A percentile compares a stretch with the other conserved stretches of the same genome.
Conservation (phyloP, 768 basidiomycete genomes). For the Lactifluus piperatus region DNA sequence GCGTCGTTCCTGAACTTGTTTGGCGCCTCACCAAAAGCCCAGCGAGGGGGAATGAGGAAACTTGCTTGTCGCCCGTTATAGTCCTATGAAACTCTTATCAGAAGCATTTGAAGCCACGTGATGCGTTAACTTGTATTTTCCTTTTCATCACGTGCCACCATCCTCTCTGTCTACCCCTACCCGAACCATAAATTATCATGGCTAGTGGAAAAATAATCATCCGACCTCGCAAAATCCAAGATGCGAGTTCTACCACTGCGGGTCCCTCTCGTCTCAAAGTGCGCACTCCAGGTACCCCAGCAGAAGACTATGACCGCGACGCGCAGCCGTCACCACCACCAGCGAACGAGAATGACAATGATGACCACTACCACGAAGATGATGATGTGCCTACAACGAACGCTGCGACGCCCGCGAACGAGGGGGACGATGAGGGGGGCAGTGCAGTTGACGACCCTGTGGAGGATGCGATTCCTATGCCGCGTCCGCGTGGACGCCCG, state of each 20-base stretch:
- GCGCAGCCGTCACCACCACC: neutral
- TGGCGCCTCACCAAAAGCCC: too few species aligned
- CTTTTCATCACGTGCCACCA: too few species aligned
- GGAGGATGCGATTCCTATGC: slow-evolving; percentile 8
- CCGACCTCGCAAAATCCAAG: slow-evolving; percentile 11
- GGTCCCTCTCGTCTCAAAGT: slow-evolving; percentile 8
- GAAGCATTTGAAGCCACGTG: too few species aligned
- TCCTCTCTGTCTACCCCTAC: too few species aligned
- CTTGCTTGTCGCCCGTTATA: too few species aligned
- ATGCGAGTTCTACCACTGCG: neutral
- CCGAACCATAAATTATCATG: neutral
- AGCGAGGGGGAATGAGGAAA: too few species aligned
- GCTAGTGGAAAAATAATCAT: slow-evolving; percentile 20
- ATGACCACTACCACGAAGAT: slow-evolving; percentile 11
- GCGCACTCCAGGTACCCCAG: neutral
- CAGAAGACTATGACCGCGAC: neutral
- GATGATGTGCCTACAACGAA: slow-evolving; percentile 1
- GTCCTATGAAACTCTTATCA: too few species aligned
- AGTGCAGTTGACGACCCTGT: slow-evolving; percentile 1
- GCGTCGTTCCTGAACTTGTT: too few species aligned
- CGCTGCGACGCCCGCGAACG: slow-evolving; percentile 6
- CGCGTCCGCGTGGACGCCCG: slow-evolving; percentile 21
- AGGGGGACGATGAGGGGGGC: slow-evolving; percentile 8
- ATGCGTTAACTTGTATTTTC: too few species aligned
- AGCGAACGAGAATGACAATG: neutral